Evolutionary conservation across 805 yeast species (phyloP).

Genomic region (Candida stauntonica): DNA sequence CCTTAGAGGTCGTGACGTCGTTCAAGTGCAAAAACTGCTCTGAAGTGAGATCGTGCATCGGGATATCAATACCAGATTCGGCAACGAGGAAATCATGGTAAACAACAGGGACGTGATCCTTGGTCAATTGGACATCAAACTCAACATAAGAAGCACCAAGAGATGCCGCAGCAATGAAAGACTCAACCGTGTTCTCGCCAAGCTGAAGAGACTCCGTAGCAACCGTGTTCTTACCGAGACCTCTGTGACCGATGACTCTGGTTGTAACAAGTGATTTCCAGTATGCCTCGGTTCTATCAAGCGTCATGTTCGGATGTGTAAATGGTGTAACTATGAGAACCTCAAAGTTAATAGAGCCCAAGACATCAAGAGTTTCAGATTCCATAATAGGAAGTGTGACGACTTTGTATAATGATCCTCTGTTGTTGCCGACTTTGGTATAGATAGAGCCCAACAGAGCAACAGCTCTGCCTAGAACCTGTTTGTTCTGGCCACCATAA

Average conservation of each 20-base stretch:
- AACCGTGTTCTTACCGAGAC: slow-evolving; percentile 81
- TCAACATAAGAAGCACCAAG: slow-evolving; percentile 96
- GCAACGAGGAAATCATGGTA: slow-evolving; percentile 94
- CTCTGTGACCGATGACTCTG: slow-evolving; percentile 93
- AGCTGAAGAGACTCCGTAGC: slow-evolving; percentile 75
- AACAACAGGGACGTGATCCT: slow-evolving; percentile 86
- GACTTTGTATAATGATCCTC: slow-evolving; percentile 60
- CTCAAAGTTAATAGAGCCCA: slow-evolving; percentile 79
- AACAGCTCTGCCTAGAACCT: slow-evolving; percentile 78
- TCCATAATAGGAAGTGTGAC: slow-evolving; percentile 76
- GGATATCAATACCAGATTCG: slow-evolving; percentile 92
- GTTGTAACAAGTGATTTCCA: slow-evolving; percentile 90
- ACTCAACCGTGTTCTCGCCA: slow-evolving; percentile 93
- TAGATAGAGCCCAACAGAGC: slow-evolving; percentile 60
- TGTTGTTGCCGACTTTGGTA: slow-evolving; percentile 63
- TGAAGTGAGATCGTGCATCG: slow-evolving; percentile 86
- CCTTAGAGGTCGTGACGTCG: slow-evolving; percentile 23
- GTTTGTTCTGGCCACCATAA: slow-evolving; percentile 48
- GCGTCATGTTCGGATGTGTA: slow-evolving; percentile 58
- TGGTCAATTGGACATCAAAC: slow-evolving; percentile 93
- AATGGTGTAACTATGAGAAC: slow-evolving; percentile 69
- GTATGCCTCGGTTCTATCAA: slow-evolving; percentile 69
- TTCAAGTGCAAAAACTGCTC: slow-evolving; percentile 76
- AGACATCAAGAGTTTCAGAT: slow-evolving; percentile 59
- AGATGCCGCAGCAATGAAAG: slow-evolving; percentile 93